Evolutionary conservation across 495 filamentous ascomycete genomes (phyloP), one percentile per base, ranked within the genome.

Genomic region (Bathelium albidoporum): DNA sequence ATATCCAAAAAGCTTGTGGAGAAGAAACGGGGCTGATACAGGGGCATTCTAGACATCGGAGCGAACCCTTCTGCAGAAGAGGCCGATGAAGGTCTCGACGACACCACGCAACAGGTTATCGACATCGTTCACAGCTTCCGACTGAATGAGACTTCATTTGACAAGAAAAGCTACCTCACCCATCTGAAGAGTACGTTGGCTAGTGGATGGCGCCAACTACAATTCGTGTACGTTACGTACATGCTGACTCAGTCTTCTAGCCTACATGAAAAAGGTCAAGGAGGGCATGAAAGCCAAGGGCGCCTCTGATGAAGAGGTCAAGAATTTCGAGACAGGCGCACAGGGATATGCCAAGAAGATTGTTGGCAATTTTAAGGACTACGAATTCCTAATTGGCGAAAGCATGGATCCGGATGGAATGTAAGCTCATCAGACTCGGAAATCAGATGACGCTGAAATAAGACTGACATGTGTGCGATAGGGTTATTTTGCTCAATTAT

Each of bases 1-100:
- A 16, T 41, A 41, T 55, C 26, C n/a, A n/a, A n/a, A n/a, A n/a
- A n/a, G n/a, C n/a, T n/a, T n/a, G 14, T 5, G 5, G 34, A 32
- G 20, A 16, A 12, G 53, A n/a, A 28, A 28, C 24, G 22, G 10
- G 22, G 61, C 66, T 67, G 24, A 70, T 22, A n/a, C 20, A 55
- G n/a, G 39, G 18, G 49, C 32, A 5, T 14, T 26, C 24, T 64
- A 86, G 91, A 97, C 72, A 96, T 85, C 73, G 94, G 94, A 76
- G 95, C 91, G 79, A 98, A 97, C 79, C 89, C 94, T 64, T 97
- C 94, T 64, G 91, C 94, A 66, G 94, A 97, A 80, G 94, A 87
- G 70, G 86, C 74, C 61, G 90, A 86, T 26, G 92, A 93, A 66
- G 82, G 73, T 45, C 14, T 81, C 41, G 91, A 92, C 26, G 92